Percentiles rank a stretch among this genome's conserved stretches.
phyloP scores from a whole-genome alignment of 2,329 filamentous ascomycete species.

The Xylaria arbuscula region DNA sequence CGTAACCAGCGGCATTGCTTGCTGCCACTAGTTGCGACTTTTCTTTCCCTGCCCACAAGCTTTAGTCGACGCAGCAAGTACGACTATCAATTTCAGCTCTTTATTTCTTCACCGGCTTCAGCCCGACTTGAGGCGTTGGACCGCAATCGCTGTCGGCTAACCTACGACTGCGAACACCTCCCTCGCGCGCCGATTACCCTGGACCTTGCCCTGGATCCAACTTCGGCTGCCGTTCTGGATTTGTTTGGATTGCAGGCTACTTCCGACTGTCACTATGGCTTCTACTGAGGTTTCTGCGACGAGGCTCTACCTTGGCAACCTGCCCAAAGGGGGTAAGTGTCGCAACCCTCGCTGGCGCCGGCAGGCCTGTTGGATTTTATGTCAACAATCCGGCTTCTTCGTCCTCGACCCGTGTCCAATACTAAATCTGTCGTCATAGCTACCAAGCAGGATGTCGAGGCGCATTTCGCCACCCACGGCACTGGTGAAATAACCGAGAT shows the following conservation, averaged over 20 bases:
- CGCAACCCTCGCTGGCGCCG: slow-evolving; percentile 15
- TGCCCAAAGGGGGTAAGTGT: slow-evolving; percentile 90
- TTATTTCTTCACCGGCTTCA: neutral
- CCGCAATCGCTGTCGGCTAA: slow-evolving; percentile 1
- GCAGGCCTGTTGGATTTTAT: slow-evolving; percentile 3
- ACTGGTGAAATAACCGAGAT: slow-evolving; percentile 98
- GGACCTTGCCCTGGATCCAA: slow-evolving; percentile 14
- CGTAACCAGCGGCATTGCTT: slow-evolving; percentile 4
- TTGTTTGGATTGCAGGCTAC: slow-evolving; percentile 28
- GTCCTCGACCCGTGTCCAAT: slow-evolving; percentile 11
- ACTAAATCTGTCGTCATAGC: slow-evolving; percentile 41
- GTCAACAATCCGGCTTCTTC: slow-evolving; percentile 23
- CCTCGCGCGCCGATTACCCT: slow-evolving; percentile 23
- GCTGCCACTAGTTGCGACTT: slow-evolving; percentile 9
- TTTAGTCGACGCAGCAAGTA: slow-evolving; percentile 12
- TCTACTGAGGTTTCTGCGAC: slow-evolving; percentile 82
- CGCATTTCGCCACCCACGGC: slow-evolving; percentile 94
- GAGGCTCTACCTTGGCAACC: slow-evolving; percentile 96
- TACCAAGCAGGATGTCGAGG: slow-evolving; percentile 96
- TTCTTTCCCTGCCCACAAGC: neutral
- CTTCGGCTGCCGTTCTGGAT: slow-evolving; percentile 16
- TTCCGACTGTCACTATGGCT: slow-evolving; percentile 42
- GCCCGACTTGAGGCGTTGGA: slow-evolving; percentile 13
- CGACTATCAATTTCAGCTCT: neutral
- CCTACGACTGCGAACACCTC: slow-evolving; percentile 10